A percentile compares a stretch with the other conserved stretches of the same genome.
Conservation (phyloP, 1,284 basidiomycete species). For the Volvariella surrecta region DNA sequence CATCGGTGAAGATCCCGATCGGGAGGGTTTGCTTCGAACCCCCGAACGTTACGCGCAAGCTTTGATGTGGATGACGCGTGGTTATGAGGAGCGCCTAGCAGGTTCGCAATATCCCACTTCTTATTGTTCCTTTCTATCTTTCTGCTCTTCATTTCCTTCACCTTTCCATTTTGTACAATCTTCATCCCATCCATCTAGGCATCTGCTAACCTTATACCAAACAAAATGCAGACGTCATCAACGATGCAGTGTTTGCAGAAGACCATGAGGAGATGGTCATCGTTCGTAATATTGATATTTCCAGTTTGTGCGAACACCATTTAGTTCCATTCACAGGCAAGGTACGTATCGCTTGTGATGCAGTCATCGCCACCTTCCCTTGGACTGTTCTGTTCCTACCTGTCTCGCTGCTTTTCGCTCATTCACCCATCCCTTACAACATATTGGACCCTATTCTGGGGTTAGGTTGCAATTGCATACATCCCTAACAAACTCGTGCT, state of each 20-base stretch:
- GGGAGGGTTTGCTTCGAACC: slow-evolving; percentile 86
- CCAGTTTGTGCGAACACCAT: slow-evolving; percentile 97
- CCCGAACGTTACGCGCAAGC: slow-evolving; percentile 97
- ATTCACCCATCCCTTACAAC: slow-evolving; percentile 10
- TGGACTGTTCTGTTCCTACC: slow-evolving; percentile 4
- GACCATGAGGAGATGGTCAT: slow-evolving; percentile 99
- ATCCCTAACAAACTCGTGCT: slow-evolving; percentile 95
- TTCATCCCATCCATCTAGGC: slow-evolving; percentile 2
- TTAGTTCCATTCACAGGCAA: slow-evolving; percentile 98
- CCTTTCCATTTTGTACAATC: not conserved
- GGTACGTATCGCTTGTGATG: slow-evolving; percentile 39
- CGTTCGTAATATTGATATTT: slow-evolving; percentile 96
- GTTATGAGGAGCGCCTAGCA: slow-evolving; percentile 92
- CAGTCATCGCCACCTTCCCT: not conserved
- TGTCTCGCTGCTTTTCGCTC: slow-evolving; percentile 10
- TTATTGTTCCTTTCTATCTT: not conserved
- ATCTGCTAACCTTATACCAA: slow-evolving; percentile 9
- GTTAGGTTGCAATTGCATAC: slow-evolving; percentile 76
- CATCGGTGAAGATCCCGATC: slow-evolving; percentile 95
- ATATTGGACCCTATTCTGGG: slow-evolving; percentile 11
- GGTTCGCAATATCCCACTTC: slow-evolving; percentile 33
- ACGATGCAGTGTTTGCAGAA: slow-evolving; percentile 97
- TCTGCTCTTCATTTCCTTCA: slow-evolving; percentile 9
- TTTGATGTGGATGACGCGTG: slow-evolving; percentile 98
- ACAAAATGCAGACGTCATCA: slow-evolving; percentile 77